These are phyloP conservation scores for Bipolaris sorokiniana DNA, from an alignment of 2,329 filamentous ascomycete genomes.

Conservation along the genomic window DNA sequence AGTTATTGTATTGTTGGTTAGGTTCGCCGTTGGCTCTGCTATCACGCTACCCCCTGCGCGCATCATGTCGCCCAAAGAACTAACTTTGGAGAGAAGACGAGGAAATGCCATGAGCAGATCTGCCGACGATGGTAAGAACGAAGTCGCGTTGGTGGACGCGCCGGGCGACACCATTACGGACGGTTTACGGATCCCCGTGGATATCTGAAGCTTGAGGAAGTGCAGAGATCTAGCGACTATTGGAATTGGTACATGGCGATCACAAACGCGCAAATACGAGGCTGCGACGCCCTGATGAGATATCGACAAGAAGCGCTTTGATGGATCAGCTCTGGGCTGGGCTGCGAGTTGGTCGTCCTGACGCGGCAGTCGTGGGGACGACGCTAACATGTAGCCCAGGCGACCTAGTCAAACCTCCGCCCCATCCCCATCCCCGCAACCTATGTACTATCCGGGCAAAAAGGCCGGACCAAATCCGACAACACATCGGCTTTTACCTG, in stretches of 20 bases:
- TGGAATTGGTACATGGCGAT: constrained; percentile 6
- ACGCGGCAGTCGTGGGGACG: constrained; percentile 11
- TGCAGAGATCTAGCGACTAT: constrained; percentile 2
- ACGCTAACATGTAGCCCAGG: constrained; percentile 12
- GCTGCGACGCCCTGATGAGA: not conserved
- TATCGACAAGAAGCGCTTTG: not conserved
- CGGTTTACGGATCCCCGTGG: constrained; percentile 19
- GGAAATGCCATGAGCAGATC: constrained; percentile 74
- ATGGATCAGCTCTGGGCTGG: constrained; percentile 5
- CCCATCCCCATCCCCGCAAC: constrained; percentile 3
- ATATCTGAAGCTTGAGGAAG: not conserved
- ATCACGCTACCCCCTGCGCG: constrained; percentile 65
- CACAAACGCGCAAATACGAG: not conserved
- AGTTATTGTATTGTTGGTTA: constrained; percentile 49
- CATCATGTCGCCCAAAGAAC: constrained; percentile 65
- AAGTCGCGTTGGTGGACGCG: constrained; percentile 42
- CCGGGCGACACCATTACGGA: constrained; percentile 33
- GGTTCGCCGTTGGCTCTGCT: constrained; percentile 63
- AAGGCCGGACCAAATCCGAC: not conserved
- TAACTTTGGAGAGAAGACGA: constrained; percentile 71
- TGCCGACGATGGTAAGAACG: constrained; percentile 64
- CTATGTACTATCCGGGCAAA: not conserved
- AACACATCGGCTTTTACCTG: not conserved
- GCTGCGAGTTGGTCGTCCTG: constrained; percentile 13
- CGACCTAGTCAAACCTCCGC: constrained; percentile 8